Base-by-base conservation (phyloP, 2,329 filamentous ascomycete species). In the Colletotrichum echinochloae region DNA sequence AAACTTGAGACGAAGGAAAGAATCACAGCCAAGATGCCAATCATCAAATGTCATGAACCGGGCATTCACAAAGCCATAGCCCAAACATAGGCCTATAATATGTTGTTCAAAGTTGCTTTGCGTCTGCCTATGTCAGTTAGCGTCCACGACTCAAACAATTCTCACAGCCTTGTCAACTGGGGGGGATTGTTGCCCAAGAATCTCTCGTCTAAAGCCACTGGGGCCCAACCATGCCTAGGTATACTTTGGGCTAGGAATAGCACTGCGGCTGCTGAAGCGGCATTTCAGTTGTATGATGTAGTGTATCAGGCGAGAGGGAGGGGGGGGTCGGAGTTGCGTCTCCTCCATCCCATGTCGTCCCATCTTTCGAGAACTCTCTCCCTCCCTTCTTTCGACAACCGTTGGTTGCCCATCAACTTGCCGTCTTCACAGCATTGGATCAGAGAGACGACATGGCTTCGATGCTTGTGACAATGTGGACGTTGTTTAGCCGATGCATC, bases 281-380 rank as follows among this genome's bases (percentile, higher is more conserved):
- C 26, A 60, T 23, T 28, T 49, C 51, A 11, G 2, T 39, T 39
- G 28, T 61, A 16, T 49, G 35, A 61, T 28, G 9, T 37, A 2
- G 30, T 61, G 59, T 64, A 62, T 67, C 60, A 64, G 59, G 56
- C 49, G 57, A 39, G 46, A 30, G 26, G 16, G 26, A n/a, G n/a
- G 49, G 49, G 2, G 20, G 51, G 11, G 41, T 61, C 35, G 55
- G 66, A 20, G 33, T 56, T 51, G 23, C 46, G 55, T 60, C 49
- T 48, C 41, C 14, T 52, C 60, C 23, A 44, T 51, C 33, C 23
- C 55, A 30, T 60, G 44, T 71, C 64, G 68, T 68, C 68, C 61
- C 68, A 63, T 26, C 64, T 68, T 67, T 30, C 3, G 66, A 39
- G 48, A 54, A 59, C 57, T 68, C 52, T 68, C 60, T 55, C n/a